Evolutionary conservation across 1,284 basidiomycete species (phyloP).

Genomic region (Phellopilus nigrolimitatus): DNA sequence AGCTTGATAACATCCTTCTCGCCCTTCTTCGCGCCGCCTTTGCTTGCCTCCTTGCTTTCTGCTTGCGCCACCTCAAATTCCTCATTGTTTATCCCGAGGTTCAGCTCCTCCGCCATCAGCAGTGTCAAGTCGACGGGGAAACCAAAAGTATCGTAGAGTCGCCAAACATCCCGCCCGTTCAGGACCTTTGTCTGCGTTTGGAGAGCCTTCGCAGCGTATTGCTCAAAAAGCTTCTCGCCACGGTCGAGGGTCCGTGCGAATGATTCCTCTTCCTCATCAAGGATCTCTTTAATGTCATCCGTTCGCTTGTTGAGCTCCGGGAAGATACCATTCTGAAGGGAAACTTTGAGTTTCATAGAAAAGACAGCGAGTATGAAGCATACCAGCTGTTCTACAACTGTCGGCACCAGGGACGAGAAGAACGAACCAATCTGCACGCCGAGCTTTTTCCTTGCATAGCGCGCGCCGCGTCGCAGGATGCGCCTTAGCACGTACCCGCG

Average conservation of each 20-base stretch:
- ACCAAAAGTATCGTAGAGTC: slow-evolving; percentile 96
- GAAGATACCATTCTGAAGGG: slow-evolving; percentile 74
- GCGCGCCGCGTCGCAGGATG: slow-evolving; percentile 87
- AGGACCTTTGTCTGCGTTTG: slow-evolving; percentile 66
- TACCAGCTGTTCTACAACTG: slow-evolving; percentile 87
- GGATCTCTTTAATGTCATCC: slow-evolving; percentile 88
- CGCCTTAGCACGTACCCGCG: slow-evolving; percentile 94
- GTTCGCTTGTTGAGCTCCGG: slow-evolving; percentile 88
- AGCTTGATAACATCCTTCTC: slow-evolving; percentile 75
- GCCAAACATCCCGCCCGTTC: slow-evolving; percentile 92
- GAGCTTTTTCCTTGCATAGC: slow-evolving; percentile 95
- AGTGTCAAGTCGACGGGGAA: slow-evolving; percentile 97
- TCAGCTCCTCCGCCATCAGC: slow-evolving; percentile 96
- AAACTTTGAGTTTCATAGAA: not conserved
- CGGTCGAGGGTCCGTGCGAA: slow-evolving; percentile 96
- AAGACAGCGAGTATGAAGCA: slow-evolving; percentile 22
- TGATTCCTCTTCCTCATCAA: slow-evolving; percentile 96
- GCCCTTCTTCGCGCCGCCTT: slow-evolving; percentile 70
- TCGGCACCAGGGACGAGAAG: slow-evolving; percentile 90
- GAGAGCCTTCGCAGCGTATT: slow-evolving; percentile 74
- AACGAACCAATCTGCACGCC: slow-evolving; percentile 92
- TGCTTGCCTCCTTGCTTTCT: slow-evolving; percentile 88
- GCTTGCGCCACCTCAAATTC: slow-evolving; percentile 91
- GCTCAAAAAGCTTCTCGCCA: slow-evolving; percentile 94
- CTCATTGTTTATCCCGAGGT: slow-evolving; percentile 78